A percentile compares a stretch with the other conserved stretches of the same genome.
Conservation (phyloP, 2,329 filamentous ascomycete genomes). For the Xylaria sp. region DNA sequence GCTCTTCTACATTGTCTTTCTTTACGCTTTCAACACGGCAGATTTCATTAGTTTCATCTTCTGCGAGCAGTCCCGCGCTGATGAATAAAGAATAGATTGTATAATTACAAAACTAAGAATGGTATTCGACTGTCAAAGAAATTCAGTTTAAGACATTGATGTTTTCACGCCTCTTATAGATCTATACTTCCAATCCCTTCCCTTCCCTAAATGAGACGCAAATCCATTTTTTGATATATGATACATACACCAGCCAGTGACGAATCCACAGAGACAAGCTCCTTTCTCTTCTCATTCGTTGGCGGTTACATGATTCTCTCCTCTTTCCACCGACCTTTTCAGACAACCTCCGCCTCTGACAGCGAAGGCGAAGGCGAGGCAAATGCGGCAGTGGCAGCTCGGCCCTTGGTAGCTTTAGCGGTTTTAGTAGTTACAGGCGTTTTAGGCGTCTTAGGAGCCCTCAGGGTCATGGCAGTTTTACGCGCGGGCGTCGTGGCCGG, state of each 20-base stretch:
- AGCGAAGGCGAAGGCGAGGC: background rate
- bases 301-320: too few species aligned
- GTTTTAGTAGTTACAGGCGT: too few species aligned
- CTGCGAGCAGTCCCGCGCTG: too few species aligned
- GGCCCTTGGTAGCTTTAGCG: too few species aligned
- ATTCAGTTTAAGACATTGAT: background rate
- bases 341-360: background rate
- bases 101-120: background rate
- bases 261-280: background rate
- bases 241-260: background rate
- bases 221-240: background rate
- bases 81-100: background rate
- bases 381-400: too few species aligned
- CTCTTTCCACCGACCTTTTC: background rate
- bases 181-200: background rate
- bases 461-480: too few species aligned
- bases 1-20: background rate
- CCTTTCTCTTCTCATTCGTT: background rate
- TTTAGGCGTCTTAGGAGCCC: too few species aligned
- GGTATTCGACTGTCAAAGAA: conserved; percentile 2
- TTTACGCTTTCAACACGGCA: background rate
- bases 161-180: background rate
- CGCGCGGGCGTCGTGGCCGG: background rate
- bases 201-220: background rate
- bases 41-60: background rate